Evolutionary conservation across 108 stramenopile genomes (phyloP).

Genomic region (Cyclotella cryptica): DNA sequence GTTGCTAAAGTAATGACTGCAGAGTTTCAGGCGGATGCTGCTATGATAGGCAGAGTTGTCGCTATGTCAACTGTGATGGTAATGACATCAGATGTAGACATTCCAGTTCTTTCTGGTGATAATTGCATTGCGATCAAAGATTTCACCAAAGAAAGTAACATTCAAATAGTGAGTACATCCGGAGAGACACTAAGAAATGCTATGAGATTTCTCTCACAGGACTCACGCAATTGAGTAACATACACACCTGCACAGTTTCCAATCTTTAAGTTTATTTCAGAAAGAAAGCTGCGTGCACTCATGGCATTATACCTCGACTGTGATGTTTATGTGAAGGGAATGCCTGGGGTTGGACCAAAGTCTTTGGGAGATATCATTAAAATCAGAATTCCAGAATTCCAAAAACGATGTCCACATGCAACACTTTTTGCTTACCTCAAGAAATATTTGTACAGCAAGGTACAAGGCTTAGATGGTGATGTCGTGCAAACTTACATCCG

Average conservation of each 20-base stretch:
- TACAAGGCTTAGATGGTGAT: background rate
- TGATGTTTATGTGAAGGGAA: conserved; percentile 24
- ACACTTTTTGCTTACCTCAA: conserved; percentile 14
- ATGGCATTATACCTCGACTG: conserved; percentile 17
- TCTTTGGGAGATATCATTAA: background rate
- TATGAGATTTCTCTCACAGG: background rate
- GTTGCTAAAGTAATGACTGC: conserved; percentile 23
- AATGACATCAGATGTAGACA: conserved; percentile 21
- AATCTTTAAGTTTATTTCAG: conserved; percentile 18
- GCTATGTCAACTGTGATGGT: too few relatives aligned
- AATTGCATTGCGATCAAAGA: conserved; percentile 26
- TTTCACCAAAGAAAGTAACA: conserved; percentile 8
- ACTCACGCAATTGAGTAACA: background rate
- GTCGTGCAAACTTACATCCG: conserved; percentile 1
- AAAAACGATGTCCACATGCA: conserved; percentile 8
- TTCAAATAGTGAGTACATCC: conserved; percentile 16
- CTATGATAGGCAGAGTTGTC: conserved; percentile 15
- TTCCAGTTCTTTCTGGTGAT: conserved; percentile 32
- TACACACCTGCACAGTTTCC: conserved; percentile 1
- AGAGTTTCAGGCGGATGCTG: conserved; percentile 41
- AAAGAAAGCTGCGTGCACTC: conserved; percentile 10
- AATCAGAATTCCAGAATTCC: background rate
- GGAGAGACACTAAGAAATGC: background rate
- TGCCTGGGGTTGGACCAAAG: conserved; percentile 10
- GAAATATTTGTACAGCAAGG: conserved; percentile 7